Base-by-base conservation (phyloP, 306 rosid species). In the Mimosa bimucronata region DNA sequence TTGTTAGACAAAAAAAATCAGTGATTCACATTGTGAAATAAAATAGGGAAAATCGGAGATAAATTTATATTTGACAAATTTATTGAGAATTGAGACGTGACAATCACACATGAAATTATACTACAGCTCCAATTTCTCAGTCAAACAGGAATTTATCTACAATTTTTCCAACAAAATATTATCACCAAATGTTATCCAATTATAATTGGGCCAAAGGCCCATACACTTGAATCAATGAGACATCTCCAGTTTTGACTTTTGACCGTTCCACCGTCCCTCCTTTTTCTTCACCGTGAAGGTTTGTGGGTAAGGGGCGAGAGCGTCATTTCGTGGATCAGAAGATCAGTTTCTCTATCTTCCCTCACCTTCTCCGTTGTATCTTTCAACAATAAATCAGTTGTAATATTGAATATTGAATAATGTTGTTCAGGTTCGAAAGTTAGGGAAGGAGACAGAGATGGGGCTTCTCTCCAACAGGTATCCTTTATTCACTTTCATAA, bases 381-480 rank as follows among this genome's bases (percentile, higher is more conserved):
- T 18, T 40, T 26, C 0, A 11, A 5, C n/a, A 2, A 52, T 41
- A 78, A 81, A 73, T 73, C 75, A 11, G 48, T 48, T 48, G 25
- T 18, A n/a, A n/a, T n/a, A n/a, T n/a, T n/a, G n/a, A n/a, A n/a
- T n/a, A n/a, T n/a, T n/a, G n/a, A n/a, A n/a, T n/a, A n/a, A n/a
- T n/a, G n/a, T n/a, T 9, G 28, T 4, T 31, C 26, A 1, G 26
- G 9, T 19, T 40, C 50, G 31, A 72, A 52, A 44, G 23, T 4
- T 29, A 19, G 38, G 23, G 58, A 76, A 50, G 48, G 61, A 58
- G 60, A 62, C 34, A 21, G 61, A 31, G 16, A 92, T 92, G 97
- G 95, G 97, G 64, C 81, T 92, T 82, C 87, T 92, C 38, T 89
- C 97, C 28, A 92, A 92, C 83, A 87, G 98, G 98, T 89, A 87